phyloP scores from a whole-genome alignment of 768 basidiomycete species.

The Termitomyces sp. region DNA sequence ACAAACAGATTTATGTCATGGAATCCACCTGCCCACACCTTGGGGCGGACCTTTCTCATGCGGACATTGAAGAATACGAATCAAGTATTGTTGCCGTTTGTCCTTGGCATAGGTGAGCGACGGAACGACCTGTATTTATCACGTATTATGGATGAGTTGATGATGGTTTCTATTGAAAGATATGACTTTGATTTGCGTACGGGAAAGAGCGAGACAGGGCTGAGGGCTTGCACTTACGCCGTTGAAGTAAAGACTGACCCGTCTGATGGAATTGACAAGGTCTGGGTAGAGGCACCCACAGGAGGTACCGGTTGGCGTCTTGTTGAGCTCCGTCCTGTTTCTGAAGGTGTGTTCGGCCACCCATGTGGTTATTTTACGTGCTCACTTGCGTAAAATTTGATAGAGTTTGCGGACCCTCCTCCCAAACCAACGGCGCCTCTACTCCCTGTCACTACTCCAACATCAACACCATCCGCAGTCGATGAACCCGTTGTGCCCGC shows the following conservation, averaged over 20 bases:
- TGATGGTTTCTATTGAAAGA: slow-evolving; percentile 32
- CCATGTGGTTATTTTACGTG: not conserved
- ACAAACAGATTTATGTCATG: slow-evolving; percentile 69
- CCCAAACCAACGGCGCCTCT: slow-evolving; percentile 28
- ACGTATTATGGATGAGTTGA: not conserved
- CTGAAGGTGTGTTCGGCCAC: slow-evolving; percentile 50
- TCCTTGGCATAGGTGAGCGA: slow-evolving; percentile 67
- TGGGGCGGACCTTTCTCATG: slow-evolving; percentile 78
- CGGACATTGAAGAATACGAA: slow-evolving; percentile 73
- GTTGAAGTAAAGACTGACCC: slow-evolving; percentile 48
- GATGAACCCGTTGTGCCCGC: slow-evolving; percentile 51
- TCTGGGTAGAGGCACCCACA: slow-evolving; percentile 62
- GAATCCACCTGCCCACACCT: slow-evolving; percentile 80
- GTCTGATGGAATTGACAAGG: slow-evolving; percentile 38
- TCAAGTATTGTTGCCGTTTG: slow-evolving; percentile 62
- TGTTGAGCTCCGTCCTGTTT: slow-evolving; percentile 69
- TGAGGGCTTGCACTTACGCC: slow-evolving; percentile 65
- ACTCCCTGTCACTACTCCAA: slow-evolving; percentile 16
- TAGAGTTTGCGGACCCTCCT: slow-evolving; percentile 70
- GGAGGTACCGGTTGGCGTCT: slow-evolving; percentile 56
- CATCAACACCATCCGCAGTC: slow-evolving; percentile 12
- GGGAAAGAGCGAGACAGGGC: slow-evolving; percentile 68
- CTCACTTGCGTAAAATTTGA: not conserved
- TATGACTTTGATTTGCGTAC: slow-evolving; percentile 75
- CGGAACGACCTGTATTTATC: not conserved